Percentiles rank a stretch among this genome's conserved stretches.
These are phyloP conservation scores for Russula lepida DNA, from an alignment of 768 basidiomycete species.

Conservation along the genomic window DNA sequence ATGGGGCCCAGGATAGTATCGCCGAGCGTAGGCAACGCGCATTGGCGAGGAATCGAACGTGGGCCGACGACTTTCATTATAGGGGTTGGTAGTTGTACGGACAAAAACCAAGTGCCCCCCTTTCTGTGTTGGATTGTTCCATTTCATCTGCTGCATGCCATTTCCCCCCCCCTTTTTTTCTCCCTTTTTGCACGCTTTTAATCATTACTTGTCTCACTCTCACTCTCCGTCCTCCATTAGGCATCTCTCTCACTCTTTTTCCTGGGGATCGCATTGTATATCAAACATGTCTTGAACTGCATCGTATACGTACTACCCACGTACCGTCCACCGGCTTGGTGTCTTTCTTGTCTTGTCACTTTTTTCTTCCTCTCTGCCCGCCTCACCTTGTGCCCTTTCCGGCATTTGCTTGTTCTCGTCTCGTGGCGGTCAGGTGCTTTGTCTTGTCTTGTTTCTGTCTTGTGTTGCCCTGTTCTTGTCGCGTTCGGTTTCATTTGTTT, in stretches of 20 bases:
- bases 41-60: conserved; percentile 55
- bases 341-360: not conserved
- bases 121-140: not conserved
- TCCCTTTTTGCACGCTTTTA: not conserved
- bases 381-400: not conserved
- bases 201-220: not conserved
- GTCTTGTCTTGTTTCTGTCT: not conserved
- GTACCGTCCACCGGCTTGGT: not conserved
- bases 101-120: not conserved
- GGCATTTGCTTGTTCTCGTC: not conserved
- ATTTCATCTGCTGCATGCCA: not conserved
- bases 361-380: not conserved
- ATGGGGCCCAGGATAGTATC: conserved; percentile 1
- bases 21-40: conserved; percentile 27
- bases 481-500: not conserved
- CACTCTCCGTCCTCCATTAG: not conserved
- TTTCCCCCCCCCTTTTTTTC: not conserved
- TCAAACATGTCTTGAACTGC: conserved; percentile 13
- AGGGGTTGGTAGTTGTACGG: conserved; percentile 46
- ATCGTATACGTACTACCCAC: conserved; percentile 2
- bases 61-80: conserved; percentile 60
- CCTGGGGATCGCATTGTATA: conserved; percentile 17
- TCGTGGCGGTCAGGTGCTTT: not conserved
- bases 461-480: not conserved
- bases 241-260: conserved; percentile 2